Percentiles rank a stretch among this genome's conserved stretches.
Evolutionary conservation across 208 protist species (phyloP).

Genomic region (Leishmania lainsoni): DNA sequence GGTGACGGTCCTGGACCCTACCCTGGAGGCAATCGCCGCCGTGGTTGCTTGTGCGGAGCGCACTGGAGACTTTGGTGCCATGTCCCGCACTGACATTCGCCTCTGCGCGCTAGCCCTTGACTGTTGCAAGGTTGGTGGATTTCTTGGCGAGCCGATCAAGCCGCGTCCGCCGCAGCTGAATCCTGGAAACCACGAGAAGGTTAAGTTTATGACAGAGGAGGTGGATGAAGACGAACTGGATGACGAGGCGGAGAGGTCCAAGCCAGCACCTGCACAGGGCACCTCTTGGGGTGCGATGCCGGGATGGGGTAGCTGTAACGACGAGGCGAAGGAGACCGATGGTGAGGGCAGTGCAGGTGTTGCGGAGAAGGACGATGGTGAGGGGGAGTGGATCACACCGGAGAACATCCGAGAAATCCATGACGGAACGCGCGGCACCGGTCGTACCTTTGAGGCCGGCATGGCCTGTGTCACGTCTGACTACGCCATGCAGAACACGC

Average conservation of each 20-base stretch:
- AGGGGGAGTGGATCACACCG: constrained; percentile 93
- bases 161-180: constrained; percentile 64
- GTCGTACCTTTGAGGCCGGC: constrained; percentile 61
- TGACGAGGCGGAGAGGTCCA: constrained; percentile 40
- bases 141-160: constrained; percentile 53
- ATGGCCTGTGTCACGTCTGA: constrained; percentile 95
- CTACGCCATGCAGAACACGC: constrained; percentile 95
- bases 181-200: constrained; percentile 40
- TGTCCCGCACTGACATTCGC: constrained; percentile 92
- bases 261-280: background rate
- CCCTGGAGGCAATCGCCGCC: constrained; percentile 47
- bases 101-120: constrained; percentile 86
- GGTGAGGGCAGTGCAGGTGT: constrained; percentile 32
- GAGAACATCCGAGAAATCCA: constrained; percentile 80
- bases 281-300: constrained; percentile 13
- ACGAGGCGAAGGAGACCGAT: constrained; percentile 20
- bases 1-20: constrained; percentile 75
- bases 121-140: constrained; percentile 58
- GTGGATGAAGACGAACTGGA: constrained; percentile 20
- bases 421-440: constrained; percentile 18
- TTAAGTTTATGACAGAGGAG: constrained; percentile 45
- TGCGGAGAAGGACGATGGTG: constrained; percentile 52
- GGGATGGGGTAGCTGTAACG: constrained; percentile 40
- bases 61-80: constrained; percentile 90
- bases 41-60: constrained; percentile 79